A percentile compares a stretch with the other conserved stretches of the same genome.
phyloP scores from a whole-genome alignment of 108 stramenopile species.

The Fistulifera pelliculosa region DNA sequence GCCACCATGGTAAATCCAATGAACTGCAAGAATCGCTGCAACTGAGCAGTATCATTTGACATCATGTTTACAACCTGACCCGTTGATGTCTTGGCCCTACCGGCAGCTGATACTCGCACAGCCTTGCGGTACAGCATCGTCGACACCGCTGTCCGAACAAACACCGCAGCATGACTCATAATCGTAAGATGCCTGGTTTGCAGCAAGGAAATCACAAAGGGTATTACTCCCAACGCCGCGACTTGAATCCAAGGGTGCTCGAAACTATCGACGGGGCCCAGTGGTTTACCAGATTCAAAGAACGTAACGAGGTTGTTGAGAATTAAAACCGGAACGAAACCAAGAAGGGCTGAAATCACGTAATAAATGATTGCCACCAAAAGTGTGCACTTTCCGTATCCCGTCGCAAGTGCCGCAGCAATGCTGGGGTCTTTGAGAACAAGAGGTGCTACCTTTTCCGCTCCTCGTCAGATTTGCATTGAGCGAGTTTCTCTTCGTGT shows the following conservation, averaged over 20 bases:
- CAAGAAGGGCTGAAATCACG: slow-evolving; percentile 54
- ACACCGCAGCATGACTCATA: slow-evolving; percentile 70
- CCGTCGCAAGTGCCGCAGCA: slow-evolving; percentile 36
- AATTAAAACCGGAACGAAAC: slow-evolving; percentile 78
- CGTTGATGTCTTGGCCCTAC: slow-evolving; percentile 64
- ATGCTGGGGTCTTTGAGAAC: slow-evolving; percentile 41
- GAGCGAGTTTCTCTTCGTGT: slow-evolving; percentile 29
- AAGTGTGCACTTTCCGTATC: slow-evolving; percentile 54
- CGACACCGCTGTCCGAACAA: slow-evolving; percentile 69
- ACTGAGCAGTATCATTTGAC: slow-evolving; percentile 85
- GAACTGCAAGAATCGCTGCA: slow-evolving; percentile 90
- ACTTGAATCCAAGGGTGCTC: slow-evolving; percentile 72
- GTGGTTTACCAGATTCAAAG: slow-evolving; percentile 43
- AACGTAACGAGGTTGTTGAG: slow-evolving; percentile 73
- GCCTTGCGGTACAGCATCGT: slow-evolving; percentile 74
- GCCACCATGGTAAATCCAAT: slow-evolving; percentile 69
- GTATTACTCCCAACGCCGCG: slow-evolving; percentile 61
- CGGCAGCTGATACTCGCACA: slow-evolving; percentile 56
- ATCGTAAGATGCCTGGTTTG: slow-evolving; percentile 66
- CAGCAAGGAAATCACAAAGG: slow-evolving; percentile 48
- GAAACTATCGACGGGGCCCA: slow-evolving; percentile 1
- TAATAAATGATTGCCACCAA: slow-evolving; percentile 46
- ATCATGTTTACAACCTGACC: slow-evolving; percentile 93
- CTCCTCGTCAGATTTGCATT: slow-evolving; percentile 13
- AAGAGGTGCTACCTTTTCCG: slow-evolving; percentile 8